Percentiles rank a stretch among this genome's conserved stretches.
These are phyloP conservation scores for Phytopythium litorale DNA, from an alignment of 352 stramenopile genomes.

Conservation along the genomic window DNA sequence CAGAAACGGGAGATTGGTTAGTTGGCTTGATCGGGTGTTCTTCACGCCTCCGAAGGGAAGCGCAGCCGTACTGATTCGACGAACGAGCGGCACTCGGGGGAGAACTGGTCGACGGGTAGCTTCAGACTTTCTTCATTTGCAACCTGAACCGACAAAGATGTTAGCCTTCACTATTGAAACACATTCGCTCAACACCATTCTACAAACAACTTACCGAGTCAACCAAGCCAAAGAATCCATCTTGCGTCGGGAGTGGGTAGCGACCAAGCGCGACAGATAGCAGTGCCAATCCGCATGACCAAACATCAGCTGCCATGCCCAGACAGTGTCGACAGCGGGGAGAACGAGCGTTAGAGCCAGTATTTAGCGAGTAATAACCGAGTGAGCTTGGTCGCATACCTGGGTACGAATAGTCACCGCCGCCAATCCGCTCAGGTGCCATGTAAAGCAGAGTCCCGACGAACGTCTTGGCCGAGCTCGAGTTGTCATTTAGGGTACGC, in stretches of 20 bases:
- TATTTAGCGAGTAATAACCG: background rate
- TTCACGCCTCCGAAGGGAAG: background rate
- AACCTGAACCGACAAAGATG: slow-evolving; percentile 31
- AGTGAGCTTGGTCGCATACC: slow-evolving; percentile 16
- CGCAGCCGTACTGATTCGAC: slow-evolving; percentile 44
- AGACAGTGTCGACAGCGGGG: background rate
- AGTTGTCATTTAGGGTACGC: slow-evolving; percentile 72
- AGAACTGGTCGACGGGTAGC: slow-evolving; percentile 60
- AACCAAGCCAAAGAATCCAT: slow-evolving; percentile 86
- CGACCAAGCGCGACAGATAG: slow-evolving; percentile 77
- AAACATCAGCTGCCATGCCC: slow-evolving; percentile 57
- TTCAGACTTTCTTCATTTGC: slow-evolving; percentile 74
- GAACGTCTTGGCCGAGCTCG: slow-evolving; percentile 86
- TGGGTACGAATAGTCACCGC: slow-evolving; percentile 88
- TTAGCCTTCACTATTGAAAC: background rate
- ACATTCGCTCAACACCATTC: background rate
- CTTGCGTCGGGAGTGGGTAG: slow-evolving; percentile 83
- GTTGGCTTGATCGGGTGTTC: background rate
- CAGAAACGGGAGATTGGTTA: background rate
- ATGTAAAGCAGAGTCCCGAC: slow-evolving; percentile 94
- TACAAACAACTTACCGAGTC: slow-evolving; percentile 49
- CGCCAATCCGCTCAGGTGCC: slow-evolving; percentile 91
- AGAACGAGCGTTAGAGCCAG: background rate
- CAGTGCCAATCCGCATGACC: slow-evolving; percentile 78
- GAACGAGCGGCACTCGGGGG: slow-evolving; percentile 66